Percentiles rank a stretch among this genome's conserved stretches.
phyloP scores from a whole-genome alignment of 1,139 yeast genomes.

The Magnusiomyces suaveolens region DNA sequence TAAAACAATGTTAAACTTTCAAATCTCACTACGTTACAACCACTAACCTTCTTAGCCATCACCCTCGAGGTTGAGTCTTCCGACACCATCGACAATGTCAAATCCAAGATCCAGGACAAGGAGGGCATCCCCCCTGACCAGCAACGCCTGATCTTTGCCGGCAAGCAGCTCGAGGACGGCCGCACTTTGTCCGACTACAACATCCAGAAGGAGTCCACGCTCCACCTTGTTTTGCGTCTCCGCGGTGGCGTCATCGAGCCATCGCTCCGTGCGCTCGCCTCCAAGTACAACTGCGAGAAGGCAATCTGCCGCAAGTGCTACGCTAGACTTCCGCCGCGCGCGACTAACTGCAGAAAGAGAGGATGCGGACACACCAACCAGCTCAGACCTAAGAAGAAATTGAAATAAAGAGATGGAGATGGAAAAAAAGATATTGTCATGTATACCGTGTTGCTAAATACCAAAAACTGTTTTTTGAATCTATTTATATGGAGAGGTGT shows the following conservation, averaged over 20 bases:
- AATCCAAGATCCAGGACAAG: conserved; percentile 82
- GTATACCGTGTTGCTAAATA: too few relatives aligned
- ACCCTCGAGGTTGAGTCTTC: conserved; percentile 88
- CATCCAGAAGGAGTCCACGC: conserved; percentile 83
- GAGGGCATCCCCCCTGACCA: conserved; percentile 88
- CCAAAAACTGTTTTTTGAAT: too few relatives aligned
- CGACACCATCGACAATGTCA: conserved; percentile 84
- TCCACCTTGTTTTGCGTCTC: conserved; percentile 75
- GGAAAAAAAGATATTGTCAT: too few relatives aligned
- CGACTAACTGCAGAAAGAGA: conserved; percentile 99
- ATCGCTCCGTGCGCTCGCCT: conserved; percentile 96
- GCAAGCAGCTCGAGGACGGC: conserved; percentile 84
- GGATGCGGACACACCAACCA: conserved; percentile 99
- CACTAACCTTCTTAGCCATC: conserved; percentile 37
- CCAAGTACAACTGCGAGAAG: conserved; percentile 99
- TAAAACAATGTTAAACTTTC: too few relatives aligned
- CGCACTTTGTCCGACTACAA: conserved; percentile 80
- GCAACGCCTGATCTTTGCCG: conserved; percentile 78
- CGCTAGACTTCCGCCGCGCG: conserved; percentile 99
- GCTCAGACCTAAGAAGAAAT: conserved; percentile 99
- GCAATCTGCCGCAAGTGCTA: conserved; percentile 98
- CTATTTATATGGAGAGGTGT: too few relatives aligned
- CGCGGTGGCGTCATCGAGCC: conserved; percentile 99
- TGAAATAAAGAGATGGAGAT: conserved; percentile 76
- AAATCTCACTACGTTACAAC: too few relatives aligned